A percentile compares a stretch with the other conserved stretches of the same genome.
Evolutionary conservation across 2,329 filamentous ascomycete genomes (phyloP).

Genomic region (Trichoderma hamatum): DNA sequence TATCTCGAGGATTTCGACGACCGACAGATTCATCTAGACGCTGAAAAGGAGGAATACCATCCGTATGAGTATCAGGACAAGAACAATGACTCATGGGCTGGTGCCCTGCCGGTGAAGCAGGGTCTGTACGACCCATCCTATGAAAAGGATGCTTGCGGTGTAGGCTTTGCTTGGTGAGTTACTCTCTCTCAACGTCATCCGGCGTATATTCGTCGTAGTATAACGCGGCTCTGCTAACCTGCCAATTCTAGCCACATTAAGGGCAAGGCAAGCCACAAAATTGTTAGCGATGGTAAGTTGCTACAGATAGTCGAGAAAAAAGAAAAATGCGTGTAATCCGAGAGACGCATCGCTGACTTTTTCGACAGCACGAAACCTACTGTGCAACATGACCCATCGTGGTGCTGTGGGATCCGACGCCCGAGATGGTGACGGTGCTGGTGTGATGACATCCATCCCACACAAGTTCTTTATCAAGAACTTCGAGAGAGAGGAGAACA

Average conservation of each 20-base stretch:
- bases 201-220: background rate
- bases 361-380: conserved; percentile 77
- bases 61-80: conserved; percentile 86
- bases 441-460: conserved; percentile 99
- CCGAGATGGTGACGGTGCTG: conserved; percentile 95
- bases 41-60: conserved; percentile 62
- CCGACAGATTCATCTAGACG: conserved; percentile 64
- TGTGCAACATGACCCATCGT: conserved; percentile 99
- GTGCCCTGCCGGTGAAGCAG: conserved; percentile 95
- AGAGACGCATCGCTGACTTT: conserved; percentile 19
- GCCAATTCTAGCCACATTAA: conserved; percentile 78
- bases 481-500: conserved; percentile 87
- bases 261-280: conserved; percentile 96
- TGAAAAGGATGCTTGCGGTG: conserved; percentile 99
- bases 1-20: conserved; percentile 68
- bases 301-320: background rate
- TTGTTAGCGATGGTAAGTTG: conserved; percentile 92
- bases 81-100: conserved; percentile 87
- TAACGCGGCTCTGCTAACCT: conserved; percentile 26
- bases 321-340: background rate
- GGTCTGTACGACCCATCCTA: conserved; percentile 95
- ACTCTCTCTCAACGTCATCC: background rate
- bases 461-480: conserved; percentile 99
- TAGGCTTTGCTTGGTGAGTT: conserved; percentile 92
- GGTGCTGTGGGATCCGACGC: conserved; percentile 97